A percentile compares a stretch with the other conserved stretches of the same genome.
Conservation (phyloP, 345 rosid genomes). For the Boechera retrofracta region DNA sequence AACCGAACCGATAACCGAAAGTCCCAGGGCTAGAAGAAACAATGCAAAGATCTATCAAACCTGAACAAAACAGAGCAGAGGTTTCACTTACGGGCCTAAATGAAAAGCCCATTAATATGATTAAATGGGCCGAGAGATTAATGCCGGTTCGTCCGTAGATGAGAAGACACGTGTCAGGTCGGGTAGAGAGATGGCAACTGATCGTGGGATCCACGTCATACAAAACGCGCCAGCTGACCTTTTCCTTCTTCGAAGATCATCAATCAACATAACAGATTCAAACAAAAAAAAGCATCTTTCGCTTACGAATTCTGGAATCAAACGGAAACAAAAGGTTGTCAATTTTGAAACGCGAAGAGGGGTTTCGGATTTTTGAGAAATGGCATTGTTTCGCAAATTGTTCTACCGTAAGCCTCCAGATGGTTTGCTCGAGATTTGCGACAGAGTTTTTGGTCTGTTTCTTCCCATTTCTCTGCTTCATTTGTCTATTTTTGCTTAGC, state of each 20-base stretch:
- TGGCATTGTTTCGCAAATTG: conserved; percentile 87
- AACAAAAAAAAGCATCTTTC: background rate
- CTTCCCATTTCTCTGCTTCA: background rate
- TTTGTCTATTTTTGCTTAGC: background rate
- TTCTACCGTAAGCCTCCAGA: conserved; percentile 91
- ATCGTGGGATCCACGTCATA: conserved; percentile 45
- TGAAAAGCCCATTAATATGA: conserved; percentile 10
- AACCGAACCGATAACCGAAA: no score
- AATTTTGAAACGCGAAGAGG: background rate
- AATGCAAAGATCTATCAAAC: background rate
- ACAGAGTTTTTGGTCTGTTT: conserved; percentile 75
- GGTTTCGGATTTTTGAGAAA: conserved; percentile 39
- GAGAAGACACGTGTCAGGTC: conserved; percentile 34
- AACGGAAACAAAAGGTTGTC: conserved; percentile 8
- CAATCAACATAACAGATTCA: conserved; percentile 19
- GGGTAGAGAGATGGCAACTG: conserved; percentile 37
- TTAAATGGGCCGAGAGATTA: conserved; percentile 13
- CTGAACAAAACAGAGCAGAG: conserved; percentile 17
- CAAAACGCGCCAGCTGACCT: conserved; percentile 38
- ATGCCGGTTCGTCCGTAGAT: conserved; percentile 37
- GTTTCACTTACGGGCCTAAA: background rate
- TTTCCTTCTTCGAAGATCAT: conserved; percentile 12
- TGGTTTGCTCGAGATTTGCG: conserved; percentile 91
- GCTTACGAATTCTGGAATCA: background rate
- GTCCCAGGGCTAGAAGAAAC: no score